These are phyloP conservation scores for Alternaria ventricosa DNA, from an alignment of 2,329 filamentous ascomycete species.

Conservation along the genomic window DNA sequence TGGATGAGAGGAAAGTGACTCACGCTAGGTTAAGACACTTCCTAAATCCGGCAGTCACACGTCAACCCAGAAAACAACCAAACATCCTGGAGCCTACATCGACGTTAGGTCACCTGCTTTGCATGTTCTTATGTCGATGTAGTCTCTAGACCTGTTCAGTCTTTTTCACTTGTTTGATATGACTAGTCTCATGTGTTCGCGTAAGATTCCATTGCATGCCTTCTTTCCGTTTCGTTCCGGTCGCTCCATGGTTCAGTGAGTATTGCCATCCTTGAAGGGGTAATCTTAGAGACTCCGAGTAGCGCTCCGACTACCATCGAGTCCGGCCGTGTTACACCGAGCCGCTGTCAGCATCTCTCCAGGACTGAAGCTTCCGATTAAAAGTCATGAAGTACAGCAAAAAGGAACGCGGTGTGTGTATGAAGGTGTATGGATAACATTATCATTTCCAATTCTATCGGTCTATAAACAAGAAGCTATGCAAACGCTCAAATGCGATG, in stretches of 20 bases:
- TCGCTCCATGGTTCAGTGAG: too few species aligned
- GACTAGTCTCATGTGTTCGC: not conserved
- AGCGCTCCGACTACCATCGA: too few species aligned
- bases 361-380: not conserved
- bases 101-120: too few species aligned
- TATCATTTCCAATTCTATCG: constrained; percentile 2
- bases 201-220: not conserved
- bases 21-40: not conserved
- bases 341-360: not conserved
- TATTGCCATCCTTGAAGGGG: not conserved
- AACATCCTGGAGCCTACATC: too few species aligned
- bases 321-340: not conserved
- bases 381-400: not conserved
- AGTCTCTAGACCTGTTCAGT: too few species aligned
- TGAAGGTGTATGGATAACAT: not conserved
- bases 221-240: too few species aligned
- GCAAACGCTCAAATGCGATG: constrained; percentile 8
- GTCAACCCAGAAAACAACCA: too few species aligned
- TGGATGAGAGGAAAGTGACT: not conserved
- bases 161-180: too few species aligned
- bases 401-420: not conserved
- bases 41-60: not conserved
- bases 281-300: not conserved
- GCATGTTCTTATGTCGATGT: too few species aligned
- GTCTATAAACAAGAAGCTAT: constrained; percentile 4